Base-by-base conservation (phyloP, 2,329 filamentous ascomycete genomes). In the Fusarium nisikadoi region DNA sequence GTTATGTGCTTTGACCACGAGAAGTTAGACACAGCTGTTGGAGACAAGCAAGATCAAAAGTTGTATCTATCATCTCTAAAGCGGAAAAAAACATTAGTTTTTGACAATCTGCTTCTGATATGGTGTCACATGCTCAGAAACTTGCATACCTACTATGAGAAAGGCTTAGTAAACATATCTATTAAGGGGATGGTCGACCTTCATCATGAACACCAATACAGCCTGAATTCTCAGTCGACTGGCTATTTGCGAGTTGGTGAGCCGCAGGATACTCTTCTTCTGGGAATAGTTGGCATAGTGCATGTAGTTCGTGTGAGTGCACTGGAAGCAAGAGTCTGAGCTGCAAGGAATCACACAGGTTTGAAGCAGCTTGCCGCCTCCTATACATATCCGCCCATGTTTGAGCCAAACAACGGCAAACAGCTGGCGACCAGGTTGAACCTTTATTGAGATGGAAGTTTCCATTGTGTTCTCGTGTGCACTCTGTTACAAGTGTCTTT, bases 401-500 rank as follows among this genome's bases (percentile, higher is more conserved):
- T 41, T 38, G 45, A 27, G 29, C 45, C 70, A 63, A 70, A 56
- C 59, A 59, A 27, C 41, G 27, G 35, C 35, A 39, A 55, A 64
- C 45, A 57, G 25, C 23, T 38, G 16, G 2, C 23, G 11, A n/a
- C 0, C 4, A 8, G 17, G 19, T 13, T 25, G 29, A 0, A 4
- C 12, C 6, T 33, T 2, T 50, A 9, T 50, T 50, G 20, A 50
- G 16, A 6, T 1, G 8, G 17, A 8, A 10, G 16, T 23, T 0
- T 7, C 8, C 17, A 35, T 13, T 25, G 16, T 1, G 4, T 20
- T 33, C 20, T 6, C 12, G 2, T 3, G 2, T 35, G 11, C 6
- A 19, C 2, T 35, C 8, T 20, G 8, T 14, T 11, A 25, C 25
- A 25, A 50, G 9, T 19, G 12, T 17, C 4, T 8, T 35, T 25